Base-by-base conservation (phyloP, 345 rosid genomes). In the Psidium guajava region DNA sequence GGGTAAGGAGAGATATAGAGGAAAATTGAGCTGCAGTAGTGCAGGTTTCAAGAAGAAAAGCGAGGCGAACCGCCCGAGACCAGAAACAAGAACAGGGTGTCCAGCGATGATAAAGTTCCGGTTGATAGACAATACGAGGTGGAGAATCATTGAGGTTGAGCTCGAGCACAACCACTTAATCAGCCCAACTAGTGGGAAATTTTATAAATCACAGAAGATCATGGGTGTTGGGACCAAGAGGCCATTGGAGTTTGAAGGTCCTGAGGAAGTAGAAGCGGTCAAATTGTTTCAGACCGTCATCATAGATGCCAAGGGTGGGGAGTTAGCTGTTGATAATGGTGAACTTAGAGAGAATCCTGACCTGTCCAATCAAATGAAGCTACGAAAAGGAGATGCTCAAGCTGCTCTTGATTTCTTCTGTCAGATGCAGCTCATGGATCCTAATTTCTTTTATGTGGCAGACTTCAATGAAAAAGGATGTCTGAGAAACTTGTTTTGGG, bases 71-170 rank as follows among this genome's bases (percentile, higher is more conserved):
- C 90, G 87, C 22, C 93, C 93, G 3, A 86, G 98, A 54, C 92
- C 90, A 89, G 98, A 96, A 89, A 96, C 99, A 9, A 87, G 99
- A 85, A 96, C 98, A 2, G 98, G 99, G 80, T 96, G 99, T 49
- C 92, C 90, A 36, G 98, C 98, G 4, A 95, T 94, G 99, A 86
- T 95, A 59, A 91, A 95, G 86, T 90, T 96, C 88, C 88, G 95
- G 61, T 85, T 95, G 54, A 93, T 92, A 16, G 97, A 92, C 20
- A 91, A 92, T 36, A 87, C 92, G 82, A 86, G 96, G 86, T 95
- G 99, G 99, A 93, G 96, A 85, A 88, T 95, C 42, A 94, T 92
- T 87, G 92, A 96, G 88, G 98, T 93, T 83, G 90, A 91, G 59
- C 93, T 93, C 69, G 94, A 93, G 28, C 98, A 95, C 87, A 96